Evolutionary conservation across 1,284 basidiomycete genomes (phyloP).

Genomic region (Fomes fomentarius): DNA sequence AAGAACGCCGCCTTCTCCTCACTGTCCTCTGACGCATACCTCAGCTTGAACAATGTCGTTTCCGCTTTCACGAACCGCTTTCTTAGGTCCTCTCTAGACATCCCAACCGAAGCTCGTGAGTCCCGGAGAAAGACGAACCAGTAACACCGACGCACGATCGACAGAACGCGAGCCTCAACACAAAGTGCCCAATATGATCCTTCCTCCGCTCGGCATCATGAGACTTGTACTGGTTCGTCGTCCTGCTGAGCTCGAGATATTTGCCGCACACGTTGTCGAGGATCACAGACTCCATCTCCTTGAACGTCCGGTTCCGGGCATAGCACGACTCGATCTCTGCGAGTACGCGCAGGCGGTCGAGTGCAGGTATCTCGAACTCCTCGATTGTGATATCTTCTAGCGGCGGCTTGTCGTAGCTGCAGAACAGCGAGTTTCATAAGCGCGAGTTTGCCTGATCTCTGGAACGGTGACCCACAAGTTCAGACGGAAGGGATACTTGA

Average conservation of each 20-base stretch:
- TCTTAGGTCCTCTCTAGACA: conserved; percentile 86
- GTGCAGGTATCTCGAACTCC: conserved; percentile 92
- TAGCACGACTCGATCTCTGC: conserved; percentile 94
- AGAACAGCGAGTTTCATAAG: conserved; percentile 1
- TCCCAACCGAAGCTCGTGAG: not conserved
- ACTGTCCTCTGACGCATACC: conserved; percentile 76
- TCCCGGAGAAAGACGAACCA: not conserved
- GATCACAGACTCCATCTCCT: conserved; percentile 74
- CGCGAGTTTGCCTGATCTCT: not conserved
- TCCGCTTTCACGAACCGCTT: conserved; percentile 92
- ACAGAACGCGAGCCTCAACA: conserved; percentile 94
- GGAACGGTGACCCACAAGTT: conserved; percentile 69
- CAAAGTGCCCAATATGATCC: conserved; percentile 95
- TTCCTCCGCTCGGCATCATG: conserved; percentile 73
- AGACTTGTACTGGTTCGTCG: conserved; percentile 52
- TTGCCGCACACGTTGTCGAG: conserved; percentile 59
- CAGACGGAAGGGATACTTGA: conserved; percentile 69
- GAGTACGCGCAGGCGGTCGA: conserved; percentile 88
- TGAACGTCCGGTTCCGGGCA: conserved; percentile 81
- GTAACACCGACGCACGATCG: conserved; percentile 73
- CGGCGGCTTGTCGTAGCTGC: conserved; percentile 88
- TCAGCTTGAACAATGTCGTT: conserved; percentile 80
- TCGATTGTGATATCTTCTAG: conserved; percentile 92
- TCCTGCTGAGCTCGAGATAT: conserved; percentile 73
- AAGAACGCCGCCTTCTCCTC: conserved; percentile 77